These are phyloP conservation scores for Ajuga reptans DNA, from an alignment of 305 asterid genomes.

Conservation along the genomic window DNA sequence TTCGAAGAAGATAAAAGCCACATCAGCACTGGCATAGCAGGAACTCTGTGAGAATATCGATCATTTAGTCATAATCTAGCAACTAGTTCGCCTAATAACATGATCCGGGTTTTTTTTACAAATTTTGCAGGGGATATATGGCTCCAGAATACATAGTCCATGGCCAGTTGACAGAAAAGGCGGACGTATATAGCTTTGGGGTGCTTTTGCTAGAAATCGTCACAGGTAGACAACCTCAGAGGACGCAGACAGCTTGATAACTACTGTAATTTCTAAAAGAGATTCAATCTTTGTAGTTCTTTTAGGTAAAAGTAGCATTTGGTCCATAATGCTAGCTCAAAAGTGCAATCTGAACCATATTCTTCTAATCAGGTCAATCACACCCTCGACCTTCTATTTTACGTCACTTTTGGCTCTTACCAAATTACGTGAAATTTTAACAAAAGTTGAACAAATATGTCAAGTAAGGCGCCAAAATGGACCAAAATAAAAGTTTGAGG, in stretches of 20 bases:
- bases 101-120: not conserved
- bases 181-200: conserved; percentile 83
- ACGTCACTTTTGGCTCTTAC: too few species aligned
- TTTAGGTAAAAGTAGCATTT: too few species aligned
- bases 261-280: conserved; percentile 34
- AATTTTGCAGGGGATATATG: conserved; percentile 71
- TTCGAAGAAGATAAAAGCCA: conserved; percentile 78
- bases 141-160: conserved; percentile 87
- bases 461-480: too few species aligned
- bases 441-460: too few species aligned
- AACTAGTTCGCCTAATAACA: not conserved
- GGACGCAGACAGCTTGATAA: conserved; percentile 46
- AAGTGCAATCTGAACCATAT: too few species aligned
- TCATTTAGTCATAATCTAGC: not conserved
- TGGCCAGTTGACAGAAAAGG: conserved; percentile 74
- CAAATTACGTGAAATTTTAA: not conserved
- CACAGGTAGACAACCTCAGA: conserved; percentile 49
- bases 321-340: too few species aligned
- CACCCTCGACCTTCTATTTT: too few species aligned
- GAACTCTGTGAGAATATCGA: conserved; percentile 59
- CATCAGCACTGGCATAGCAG: conserved; percentile 83
- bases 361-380: too few species aligned
- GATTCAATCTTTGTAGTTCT: not conserved
- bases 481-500: too few species aligned
- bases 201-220: conserved; percentile 76